Percentiles rank a stretch among this genome's conserved stretches.
These are phyloP conservation scores for Dothistroma pini DNA, from an alignment of 2,329 filamentous ascomycete genomes.

Conservation along the genomic window DNA sequence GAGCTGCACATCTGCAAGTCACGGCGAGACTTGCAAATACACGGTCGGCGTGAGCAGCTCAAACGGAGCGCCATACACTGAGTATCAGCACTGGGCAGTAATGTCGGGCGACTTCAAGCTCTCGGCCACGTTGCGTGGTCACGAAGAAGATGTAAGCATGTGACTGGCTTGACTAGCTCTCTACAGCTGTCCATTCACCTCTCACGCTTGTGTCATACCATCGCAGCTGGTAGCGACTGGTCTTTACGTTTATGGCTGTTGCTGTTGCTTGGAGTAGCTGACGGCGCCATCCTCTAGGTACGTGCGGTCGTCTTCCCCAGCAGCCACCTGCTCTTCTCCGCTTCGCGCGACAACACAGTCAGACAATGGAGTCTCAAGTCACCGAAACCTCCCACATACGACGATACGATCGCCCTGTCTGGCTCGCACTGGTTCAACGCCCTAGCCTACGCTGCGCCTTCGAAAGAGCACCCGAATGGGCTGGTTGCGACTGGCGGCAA, in stretches of 20 bases:
- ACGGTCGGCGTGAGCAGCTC: not conserved
- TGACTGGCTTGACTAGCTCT: not conserved
- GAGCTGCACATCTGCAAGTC: not conserved
- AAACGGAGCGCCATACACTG: not conserved
- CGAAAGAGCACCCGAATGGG: conserved; percentile 66
- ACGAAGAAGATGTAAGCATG: conserved; percentile 82
- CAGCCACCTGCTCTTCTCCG: conserved; percentile 70
- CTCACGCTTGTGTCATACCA: not conserved
- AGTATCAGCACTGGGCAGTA: conserved; percentile 15
- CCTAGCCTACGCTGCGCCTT: conserved; percentile 70
- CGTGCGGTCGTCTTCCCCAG: conserved; percentile 77
- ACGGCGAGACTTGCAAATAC: not conserved
- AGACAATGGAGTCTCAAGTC: conserved; percentile 74
- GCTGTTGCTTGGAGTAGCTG: conserved; percentile 14
- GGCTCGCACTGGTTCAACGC: conserved; percentile 86
- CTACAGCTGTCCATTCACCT: not conserved
- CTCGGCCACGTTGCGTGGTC: conserved; percentile 81
- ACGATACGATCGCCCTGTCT: conserved; percentile 72
- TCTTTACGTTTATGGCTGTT: not conserved
- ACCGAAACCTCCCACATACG: conserved; percentile 65
- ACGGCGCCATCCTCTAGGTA: conserved; percentile 57
- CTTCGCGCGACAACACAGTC: conserved; percentile 87
- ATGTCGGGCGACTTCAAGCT: conserved; percentile 83
- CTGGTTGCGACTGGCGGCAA: conserved; percentile 84
- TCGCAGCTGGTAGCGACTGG: not conserved